phyloP scores from a whole-genome alignment of 495 filamentous ascomycete species.

The Corynascus novoguineensis region DNA sequence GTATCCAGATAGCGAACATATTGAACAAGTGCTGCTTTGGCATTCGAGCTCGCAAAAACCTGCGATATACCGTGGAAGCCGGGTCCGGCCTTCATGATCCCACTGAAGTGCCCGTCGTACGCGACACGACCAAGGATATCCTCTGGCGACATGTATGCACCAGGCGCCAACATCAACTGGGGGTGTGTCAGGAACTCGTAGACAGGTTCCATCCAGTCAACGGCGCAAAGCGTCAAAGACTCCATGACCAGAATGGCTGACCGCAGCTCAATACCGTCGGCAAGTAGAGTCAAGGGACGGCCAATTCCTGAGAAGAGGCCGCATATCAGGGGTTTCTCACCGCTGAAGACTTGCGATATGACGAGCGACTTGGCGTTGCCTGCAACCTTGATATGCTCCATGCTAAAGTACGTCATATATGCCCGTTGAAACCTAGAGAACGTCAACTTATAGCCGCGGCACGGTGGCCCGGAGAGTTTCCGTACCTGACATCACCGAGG shows the following conservation, averaged over 20 bases:
- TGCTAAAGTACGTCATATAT: conserved; percentile 33
- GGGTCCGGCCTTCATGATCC: conserved; percentile 26
- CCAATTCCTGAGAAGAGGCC: conserved; percentile 27
- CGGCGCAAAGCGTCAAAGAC: conserved; percentile 23
- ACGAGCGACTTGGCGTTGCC: conserved; percentile 23
- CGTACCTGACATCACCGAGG: conserved; percentile 25
- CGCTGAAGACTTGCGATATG: conserved; percentile 21
- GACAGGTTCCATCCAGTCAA: conserved; percentile 24
- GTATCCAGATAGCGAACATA: conserved; percentile 27
- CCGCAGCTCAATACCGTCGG: conserved; percentile 28
- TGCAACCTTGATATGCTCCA: conserved; percentile 21
- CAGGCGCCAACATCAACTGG: conserved; percentile 5
- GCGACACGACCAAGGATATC: conserved; percentile 21
- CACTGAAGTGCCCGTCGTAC: conserved; percentile 28
- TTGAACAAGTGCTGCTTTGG: conserved; percentile 21
- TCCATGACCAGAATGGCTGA: conserved; percentile 25
- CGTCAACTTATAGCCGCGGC: neutral
- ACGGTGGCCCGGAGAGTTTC: neutral
- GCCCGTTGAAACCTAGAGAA: conserved; percentile 26
- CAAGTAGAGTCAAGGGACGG: conserved; percentile 24
- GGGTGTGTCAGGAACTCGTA: conserved; percentile 24
- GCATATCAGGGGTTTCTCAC: conserved; percentile 22
- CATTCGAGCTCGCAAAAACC: conserved; percentile 17
- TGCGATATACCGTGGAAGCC: conserved; percentile 21
- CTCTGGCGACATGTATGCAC: conserved; percentile 13